These are phyloP conservation scores for Jamesozyma spencerorum DNA, from an alignment of 805 yeast species.

Conservation along the genomic window DNA sequence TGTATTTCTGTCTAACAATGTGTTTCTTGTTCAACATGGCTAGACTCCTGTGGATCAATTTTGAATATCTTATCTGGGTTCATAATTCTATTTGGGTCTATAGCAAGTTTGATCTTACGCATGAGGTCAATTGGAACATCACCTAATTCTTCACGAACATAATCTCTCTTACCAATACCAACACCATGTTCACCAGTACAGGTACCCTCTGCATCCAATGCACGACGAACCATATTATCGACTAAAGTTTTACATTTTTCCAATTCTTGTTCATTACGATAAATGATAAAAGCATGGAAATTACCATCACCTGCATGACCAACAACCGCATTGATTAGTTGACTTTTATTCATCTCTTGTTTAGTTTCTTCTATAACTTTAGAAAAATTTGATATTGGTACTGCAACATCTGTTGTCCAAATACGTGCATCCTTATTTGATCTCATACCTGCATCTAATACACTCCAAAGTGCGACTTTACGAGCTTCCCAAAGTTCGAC, in stretches of 20 bases:
- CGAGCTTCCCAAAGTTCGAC: constrained; percentile 69
- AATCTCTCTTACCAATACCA: constrained; percentile 67
- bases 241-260: constrained; percentile 42
- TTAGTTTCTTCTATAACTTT: constrained; percentile 54
- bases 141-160: constrained; percentile 56
- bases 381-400: constrained; percentile 63
- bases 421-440: constrained; percentile 41
- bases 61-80: constrained; percentile 75
- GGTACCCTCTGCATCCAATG: constrained; percentile 67
- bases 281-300: constrained; percentile 59
- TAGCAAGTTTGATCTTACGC: constrained; percentile 62
- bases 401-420: constrained; percentile 79
- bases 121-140: constrained; percentile 56
- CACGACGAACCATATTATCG: constrained; percentile 53
- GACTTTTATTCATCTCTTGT: constrained; percentile 44
- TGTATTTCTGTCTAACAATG: not conserved
- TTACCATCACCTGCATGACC: constrained; percentile 86
- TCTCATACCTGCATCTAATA: constrained; percentile 54
- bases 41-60: constrained; percentile 41
- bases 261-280: constrained; percentile 42
- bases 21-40: constrained; percentile 3
- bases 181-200: constrained; percentile 86
- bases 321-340: constrained; percentile 48
- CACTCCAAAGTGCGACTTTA: constrained; percentile 58
- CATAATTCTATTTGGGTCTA: constrained; percentile 59